Evolutionary conservation across 1,284 basidiomycete genomes (phyloP).

Genomic region (Melampsora americana): DNA sequence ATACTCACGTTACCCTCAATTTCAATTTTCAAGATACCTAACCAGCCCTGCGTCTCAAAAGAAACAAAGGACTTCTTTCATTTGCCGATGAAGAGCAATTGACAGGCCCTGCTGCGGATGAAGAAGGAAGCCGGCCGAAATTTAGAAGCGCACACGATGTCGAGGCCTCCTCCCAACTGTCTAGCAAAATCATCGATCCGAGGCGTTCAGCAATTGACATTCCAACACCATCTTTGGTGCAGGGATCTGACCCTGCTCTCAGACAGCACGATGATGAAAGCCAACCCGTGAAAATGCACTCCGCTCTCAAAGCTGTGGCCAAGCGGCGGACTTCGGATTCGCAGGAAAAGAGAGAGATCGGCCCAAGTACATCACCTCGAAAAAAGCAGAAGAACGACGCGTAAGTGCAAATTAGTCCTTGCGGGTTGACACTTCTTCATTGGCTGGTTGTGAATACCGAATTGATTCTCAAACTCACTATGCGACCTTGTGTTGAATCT

Average conservation of each 20-base stretch:
- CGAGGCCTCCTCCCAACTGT: conserved; percentile 69
- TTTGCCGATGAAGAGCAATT: conserved; percentile 72
- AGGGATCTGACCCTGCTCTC: conserved; percentile 14
- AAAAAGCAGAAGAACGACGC: conserved; percentile 15
- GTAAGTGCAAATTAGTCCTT: neutral
- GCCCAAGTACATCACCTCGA: neutral
- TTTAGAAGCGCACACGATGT: conserved; percentile 61
- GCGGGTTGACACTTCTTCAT: conserved; percentile 51
- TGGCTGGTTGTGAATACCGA: conserved; percentile 60
- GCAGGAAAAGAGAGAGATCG: neutral
- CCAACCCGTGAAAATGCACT: conserved; percentile 65
- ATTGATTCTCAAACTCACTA: conserved; percentile 7
- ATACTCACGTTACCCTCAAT: neutral
- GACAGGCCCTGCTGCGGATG: conserved; percentile 62
- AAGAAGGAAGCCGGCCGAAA: conserved; percentile 56
- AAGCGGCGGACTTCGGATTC: conserved; percentile 1
- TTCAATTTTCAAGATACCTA: neutral
- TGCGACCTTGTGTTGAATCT: neutral
- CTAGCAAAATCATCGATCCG: conserved; percentile 47
- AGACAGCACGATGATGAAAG: conserved; percentile 59
- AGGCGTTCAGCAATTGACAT: conserved; percentile 46
- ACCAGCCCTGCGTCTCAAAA: conserved; percentile 53
- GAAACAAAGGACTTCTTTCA: conserved; percentile 79
- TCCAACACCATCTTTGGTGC: neutral
- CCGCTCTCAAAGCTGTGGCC: conserved; percentile 48